A percentile compares a stretch with the other conserved stretches of the same genome.
Conservation (phyloP, 306 rosid species). For the Elaeagnus macrophylla region DNA sequence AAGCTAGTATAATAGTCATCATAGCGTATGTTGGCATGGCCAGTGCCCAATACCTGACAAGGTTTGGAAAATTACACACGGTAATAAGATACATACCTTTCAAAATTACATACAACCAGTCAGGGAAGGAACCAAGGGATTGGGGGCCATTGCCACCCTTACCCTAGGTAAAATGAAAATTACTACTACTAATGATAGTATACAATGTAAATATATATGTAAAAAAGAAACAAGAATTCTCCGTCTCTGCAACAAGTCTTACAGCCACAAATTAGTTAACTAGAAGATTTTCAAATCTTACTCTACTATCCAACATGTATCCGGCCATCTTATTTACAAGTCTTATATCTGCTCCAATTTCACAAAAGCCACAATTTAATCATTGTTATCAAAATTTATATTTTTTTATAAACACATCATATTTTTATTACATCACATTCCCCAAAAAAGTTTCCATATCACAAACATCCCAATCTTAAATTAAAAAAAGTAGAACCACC, state of each 20-base stretch:
- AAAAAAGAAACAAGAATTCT: too few relatives aligned
- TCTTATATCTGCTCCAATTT: too few relatives aligned
- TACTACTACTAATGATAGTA: too few relatives aligned
- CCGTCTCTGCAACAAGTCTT: not conserved
- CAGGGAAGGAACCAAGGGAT: too few relatives aligned
- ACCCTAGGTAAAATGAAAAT: too few relatives aligned
- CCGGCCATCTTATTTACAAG: too few relatives aligned
- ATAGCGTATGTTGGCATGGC: slow-evolving; percentile 66
- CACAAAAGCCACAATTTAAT: not conserved
- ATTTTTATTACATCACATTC: too few relatives aligned
- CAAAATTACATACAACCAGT: not conserved
- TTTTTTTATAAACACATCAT: not conserved
- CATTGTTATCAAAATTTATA: not conserved
- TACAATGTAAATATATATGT: too few relatives aligned
- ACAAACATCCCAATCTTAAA: too few relatives aligned
- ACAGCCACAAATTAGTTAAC: not conserved
- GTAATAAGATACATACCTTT: not conserved
- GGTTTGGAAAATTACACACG: not conserved
- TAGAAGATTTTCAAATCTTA: not conserved
- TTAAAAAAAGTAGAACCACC: not conserved
- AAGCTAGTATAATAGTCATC: slow-evolving; percentile 49
- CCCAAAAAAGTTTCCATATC: too few relatives aligned
- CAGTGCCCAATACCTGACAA: slow-evolving; percentile 85
- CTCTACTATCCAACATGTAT: too few relatives aligned
- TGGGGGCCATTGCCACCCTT: too few relatives aligned